These are phyloP conservation scores for Rubroshorea leprosula DNA, from an alignment of 345 rosid species.

Conservation along the genomic window DNA sequence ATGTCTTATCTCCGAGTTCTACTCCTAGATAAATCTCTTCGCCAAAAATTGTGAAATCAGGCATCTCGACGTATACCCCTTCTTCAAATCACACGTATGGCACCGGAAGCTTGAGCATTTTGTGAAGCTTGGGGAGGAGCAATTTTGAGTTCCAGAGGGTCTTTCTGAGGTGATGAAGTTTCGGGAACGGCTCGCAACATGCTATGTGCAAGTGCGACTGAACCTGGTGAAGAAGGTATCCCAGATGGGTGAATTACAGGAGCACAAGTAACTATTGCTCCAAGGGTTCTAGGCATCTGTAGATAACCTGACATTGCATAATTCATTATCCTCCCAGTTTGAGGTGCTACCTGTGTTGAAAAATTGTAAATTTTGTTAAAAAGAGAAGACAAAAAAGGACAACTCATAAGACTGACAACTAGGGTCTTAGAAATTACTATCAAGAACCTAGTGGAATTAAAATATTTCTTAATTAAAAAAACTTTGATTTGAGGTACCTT, in stretches of 20 bases:
- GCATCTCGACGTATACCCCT: too few relatives aligned
- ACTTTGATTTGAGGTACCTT: too few relatives aligned
- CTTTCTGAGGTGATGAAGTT: neutral
- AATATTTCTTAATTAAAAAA: too few relatives aligned
- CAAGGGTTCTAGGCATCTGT: neutral
- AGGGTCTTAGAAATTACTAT: too few relatives aligned
- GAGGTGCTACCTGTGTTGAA: neutral
- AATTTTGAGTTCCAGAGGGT: constrained; percentile 13
- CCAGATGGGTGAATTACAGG: constrained; percentile 7
- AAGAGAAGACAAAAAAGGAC: neutral
- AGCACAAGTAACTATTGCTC: neutral
- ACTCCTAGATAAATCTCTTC: neutral
- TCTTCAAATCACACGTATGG: constrained; percentile 6
- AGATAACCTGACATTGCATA: neutral
- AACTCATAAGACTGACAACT: too few relatives aligned
- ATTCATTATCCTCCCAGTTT: neutral
- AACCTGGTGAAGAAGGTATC: neutral
- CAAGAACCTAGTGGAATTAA: too few relatives aligned
- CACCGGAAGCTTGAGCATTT: neutral
- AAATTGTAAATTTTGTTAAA: neutral
- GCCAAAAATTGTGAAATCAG: neutral
- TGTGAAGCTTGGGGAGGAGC: constrained; percentile 3
- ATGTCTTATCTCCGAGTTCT: neutral
- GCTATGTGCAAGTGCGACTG: neutral
- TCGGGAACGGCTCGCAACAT: neutral